Conservation (phyloP, 2,329 filamentous ascomycete genomes). For the Exophiala mesophila region DNA sequence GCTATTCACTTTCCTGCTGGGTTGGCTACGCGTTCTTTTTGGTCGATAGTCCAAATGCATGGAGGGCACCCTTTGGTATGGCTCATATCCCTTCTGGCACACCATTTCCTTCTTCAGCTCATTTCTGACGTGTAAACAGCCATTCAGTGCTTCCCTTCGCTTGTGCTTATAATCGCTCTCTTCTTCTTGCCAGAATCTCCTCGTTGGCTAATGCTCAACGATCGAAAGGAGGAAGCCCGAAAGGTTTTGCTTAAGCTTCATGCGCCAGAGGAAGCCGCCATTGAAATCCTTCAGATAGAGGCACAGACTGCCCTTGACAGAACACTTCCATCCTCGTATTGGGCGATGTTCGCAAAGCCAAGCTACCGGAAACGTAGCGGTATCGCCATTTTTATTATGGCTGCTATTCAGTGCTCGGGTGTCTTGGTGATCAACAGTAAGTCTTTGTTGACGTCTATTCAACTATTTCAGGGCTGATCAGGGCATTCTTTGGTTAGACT, state of each 20-base stretch:
- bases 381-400: conserved; percentile 17
- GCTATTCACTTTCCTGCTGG: conserved; percentile 21
- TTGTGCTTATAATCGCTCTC: conserved; percentile 12
- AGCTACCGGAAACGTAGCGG: conserved; percentile 19
- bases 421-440: not conserved
- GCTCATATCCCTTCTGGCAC: conserved; percentile 18
- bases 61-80: conserved; percentile 22
- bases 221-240: conserved; percentile 20
- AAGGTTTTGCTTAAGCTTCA: conserved; percentile 19
- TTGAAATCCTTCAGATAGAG: conserved; percentile 24
- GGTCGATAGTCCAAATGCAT: conserved; percentile 17
- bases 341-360: conserved; percentile 18
- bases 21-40: conserved; percentile 24
- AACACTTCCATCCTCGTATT: conserved; percentile 18
- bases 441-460: too few species aligned
- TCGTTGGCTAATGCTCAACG: conserved; percentile 24
- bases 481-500: conserved; percentile 44
- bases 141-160: conserved; percentile 8
- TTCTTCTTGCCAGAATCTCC: conserved; percentile 23
- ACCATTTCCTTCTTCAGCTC: too few species aligned
- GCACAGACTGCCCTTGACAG: conserved; percentile 22
- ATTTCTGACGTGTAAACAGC: too few species aligned
- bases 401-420: conserved; percentile 28
- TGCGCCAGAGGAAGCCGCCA: conserved; percentile 11
- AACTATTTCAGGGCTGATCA: too few species aligned